Percentiles rank a stretch among this genome's conserved stretches.
Evolutionary conservation across 75 land plant genomes (phyloP).

Genomic region (Selaginella tamariscina): DNA sequence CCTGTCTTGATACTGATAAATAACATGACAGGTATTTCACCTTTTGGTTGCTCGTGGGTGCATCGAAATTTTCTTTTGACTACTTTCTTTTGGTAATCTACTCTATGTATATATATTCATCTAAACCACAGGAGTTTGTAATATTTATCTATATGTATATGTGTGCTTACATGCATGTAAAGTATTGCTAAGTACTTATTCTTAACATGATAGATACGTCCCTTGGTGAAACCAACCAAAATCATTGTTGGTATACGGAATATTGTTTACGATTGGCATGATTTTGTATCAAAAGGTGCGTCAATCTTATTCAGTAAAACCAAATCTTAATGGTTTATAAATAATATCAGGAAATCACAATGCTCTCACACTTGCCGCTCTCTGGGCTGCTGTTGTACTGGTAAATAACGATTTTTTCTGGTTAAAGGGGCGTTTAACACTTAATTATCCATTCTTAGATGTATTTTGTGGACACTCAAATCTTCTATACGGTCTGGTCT

Average conservation of each 20-base stretch:
- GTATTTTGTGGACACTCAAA: constrained; percentile 70
- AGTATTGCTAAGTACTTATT: neutral
- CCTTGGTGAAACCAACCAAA: constrained; percentile 72
- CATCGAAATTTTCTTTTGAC: constrained; percentile 73
- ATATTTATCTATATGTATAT: neutral
- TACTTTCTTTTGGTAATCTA: constrained; percentile 74
- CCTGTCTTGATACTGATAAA: neutral
- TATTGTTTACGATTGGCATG: constrained; percentile 80
- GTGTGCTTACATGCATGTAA: neutral
- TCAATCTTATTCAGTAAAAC: neutral
- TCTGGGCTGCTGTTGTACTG: constrained; percentile 86
- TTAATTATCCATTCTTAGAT: constrained; percentile 32
- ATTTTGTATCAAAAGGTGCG: constrained; percentile 76
- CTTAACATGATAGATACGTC: constrained; percentile 42
- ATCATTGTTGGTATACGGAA: constrained; percentile 32
- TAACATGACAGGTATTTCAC: constrained; percentile 49
- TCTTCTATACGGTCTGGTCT: constrained; percentile 82
- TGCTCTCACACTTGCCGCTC: constrained; percentile 46
- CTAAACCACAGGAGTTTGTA: neutral
- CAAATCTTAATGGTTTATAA: neutral
- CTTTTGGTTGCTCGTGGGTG: constrained; percentile 74
- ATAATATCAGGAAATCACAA: constrained; percentile 55
- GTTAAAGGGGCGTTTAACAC: neutral
- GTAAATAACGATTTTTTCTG: constrained; percentile 31
- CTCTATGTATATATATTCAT: constrained; percentile 2